Percentiles rank a stretch among this genome's conserved stretches.
Conservation (phyloP, 805 yeast genomes). For the Candida xyloterini region DNA sequence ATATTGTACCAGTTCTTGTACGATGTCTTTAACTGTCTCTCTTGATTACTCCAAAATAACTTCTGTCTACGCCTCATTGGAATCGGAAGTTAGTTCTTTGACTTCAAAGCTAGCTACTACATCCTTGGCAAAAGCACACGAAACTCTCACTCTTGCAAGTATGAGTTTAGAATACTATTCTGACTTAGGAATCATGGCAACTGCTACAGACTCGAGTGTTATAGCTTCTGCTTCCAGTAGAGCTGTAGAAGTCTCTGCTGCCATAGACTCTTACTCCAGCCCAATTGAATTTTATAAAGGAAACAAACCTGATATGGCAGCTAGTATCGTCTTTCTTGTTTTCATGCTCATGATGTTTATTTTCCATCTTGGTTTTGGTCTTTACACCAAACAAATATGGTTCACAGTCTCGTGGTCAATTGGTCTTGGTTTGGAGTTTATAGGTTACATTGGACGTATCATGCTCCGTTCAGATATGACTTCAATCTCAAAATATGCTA, state of each 20-base stretch:
- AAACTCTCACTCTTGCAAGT: conserved; percentile 8
- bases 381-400: conserved; percentile 59
- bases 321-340: conserved; percentile 55
- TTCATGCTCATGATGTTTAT: conserved; percentile 49
- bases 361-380: conserved; percentile 41
- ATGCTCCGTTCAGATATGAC: conserved; percentile 39
- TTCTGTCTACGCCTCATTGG: conserved; percentile 9
- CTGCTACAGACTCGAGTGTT: conserved; percentile 22
- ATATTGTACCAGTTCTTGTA: too few species aligned
- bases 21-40: conserved; percentile 3
- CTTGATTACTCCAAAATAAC: conserved; percentile 12
- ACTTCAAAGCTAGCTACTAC: conserved; percentile 7
- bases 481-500: conserved; percentile 43
- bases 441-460: conserved; percentile 66
- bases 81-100: conserved; percentile 2
- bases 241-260: conserved; percentile 25
- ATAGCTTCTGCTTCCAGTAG: conserved; percentile 16
- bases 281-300: conserved; percentile 35
- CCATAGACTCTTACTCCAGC: conserved; percentile 16
- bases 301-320: conserved; percentile 49
- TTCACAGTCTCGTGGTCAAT: conserved; percentile 53
- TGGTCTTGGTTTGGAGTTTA: conserved; percentile 58
- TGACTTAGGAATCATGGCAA: conserved; percentile 22
- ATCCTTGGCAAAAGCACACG: too few species aligned
- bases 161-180: conserved; percentile 26